Conservation (phyloP, 768 basidiomycete species). For the Dioszegia crocea region DNA sequence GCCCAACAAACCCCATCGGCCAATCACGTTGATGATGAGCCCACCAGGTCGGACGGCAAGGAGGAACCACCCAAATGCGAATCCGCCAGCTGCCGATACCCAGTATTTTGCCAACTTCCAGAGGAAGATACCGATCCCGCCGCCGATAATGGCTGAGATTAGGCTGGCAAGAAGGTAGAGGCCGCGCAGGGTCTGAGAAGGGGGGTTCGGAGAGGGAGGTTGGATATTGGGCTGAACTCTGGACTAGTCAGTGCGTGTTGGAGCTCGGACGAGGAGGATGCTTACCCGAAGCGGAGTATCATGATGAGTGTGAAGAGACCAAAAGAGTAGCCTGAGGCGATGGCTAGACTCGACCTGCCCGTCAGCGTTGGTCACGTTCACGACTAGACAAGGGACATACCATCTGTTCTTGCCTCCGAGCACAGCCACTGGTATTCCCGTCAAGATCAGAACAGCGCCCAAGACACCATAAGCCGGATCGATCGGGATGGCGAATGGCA, state of each 20-base stretch:
- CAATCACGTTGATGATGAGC: conserved; percentile 68
- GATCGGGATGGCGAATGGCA: conserved; percentile 61
- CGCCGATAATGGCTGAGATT: conserved; percentile 77
- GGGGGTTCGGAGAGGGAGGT: conserved; percentile 58
- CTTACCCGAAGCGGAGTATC: conserved; percentile 54
- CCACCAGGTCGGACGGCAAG: conserved; percentile 81
- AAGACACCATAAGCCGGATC: conserved; percentile 87
- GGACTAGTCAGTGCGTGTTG: conserved; percentile 43
- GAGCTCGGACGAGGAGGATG: background rate
- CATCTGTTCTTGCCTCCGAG: conserved; percentile 95
- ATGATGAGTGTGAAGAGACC: conserved; percentile 80
- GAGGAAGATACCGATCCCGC: conserved; percentile 83
- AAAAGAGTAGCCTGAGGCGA: conserved; percentile 85
- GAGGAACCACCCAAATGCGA: conserved; percentile 79
- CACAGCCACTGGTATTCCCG: conserved; percentile 82
- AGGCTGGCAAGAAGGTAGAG: conserved; percentile 80
- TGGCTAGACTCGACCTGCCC: conserved; percentile 82
- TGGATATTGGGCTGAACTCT: conserved; percentile 70
- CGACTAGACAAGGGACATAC: conserved; percentile 52
- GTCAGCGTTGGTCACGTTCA: background rate
- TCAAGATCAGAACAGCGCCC: conserved; percentile 80
- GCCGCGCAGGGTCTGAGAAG: conserved; percentile 71
- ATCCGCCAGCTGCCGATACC: conserved; percentile 69
- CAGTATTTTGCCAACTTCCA: conserved; percentile 84
- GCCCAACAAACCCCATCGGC: conserved; percentile 85